Evolutionary conservation across 352 stramenopile species (phyloP), one percentile per base, ranked within the genome.

Genomic region (Thalassiosira hispida): DNA sequence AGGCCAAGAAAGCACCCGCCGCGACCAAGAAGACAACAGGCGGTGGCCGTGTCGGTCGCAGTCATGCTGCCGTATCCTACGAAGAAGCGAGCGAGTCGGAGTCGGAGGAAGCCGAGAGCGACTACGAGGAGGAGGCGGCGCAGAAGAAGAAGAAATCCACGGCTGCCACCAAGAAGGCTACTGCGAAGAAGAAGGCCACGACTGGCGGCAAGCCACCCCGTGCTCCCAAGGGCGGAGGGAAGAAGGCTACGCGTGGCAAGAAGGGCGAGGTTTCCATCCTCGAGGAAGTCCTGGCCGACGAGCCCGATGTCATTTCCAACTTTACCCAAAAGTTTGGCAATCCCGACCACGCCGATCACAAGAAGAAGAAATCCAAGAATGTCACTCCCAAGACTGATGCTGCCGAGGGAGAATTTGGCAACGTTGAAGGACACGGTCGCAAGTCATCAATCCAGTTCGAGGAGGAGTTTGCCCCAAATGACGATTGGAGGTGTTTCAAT

Each of bases 401-500:
- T 7, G 3, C 46, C 9, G 9, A 55, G 16, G 60, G 16, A 18
- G 60, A 69, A 16, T 70, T 60, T 29, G 61, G 49, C 44, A 59
- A 70, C n/a, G 61, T 70, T 22, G 16, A 51, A 33, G 61, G 61
- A 8, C 22, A 57, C 18, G 61, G 27, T 18, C 61, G 42, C 61
- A 56, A 12, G 42, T 16, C 61, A 23, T 59, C 61, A 1, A 35
- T 25, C n/a, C 47, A 49, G 35, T 70, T 46, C 25, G 27, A 70
- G 11, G 61, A 70, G 61, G 61, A 70, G 33, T 70, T 55, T 29
- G 31, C 33, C 18, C 8, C 42, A 4, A 57, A 70, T 40, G 61
- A 70, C 14, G 61, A 70, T 60, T 70, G 61, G 61, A 70, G 61
- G 42, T 57, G 44, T 29, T 59, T 60, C 40, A 22, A 14, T 18